Conservation (phyloP, 306 rosid species). For the Pueraria montana region DNA sequence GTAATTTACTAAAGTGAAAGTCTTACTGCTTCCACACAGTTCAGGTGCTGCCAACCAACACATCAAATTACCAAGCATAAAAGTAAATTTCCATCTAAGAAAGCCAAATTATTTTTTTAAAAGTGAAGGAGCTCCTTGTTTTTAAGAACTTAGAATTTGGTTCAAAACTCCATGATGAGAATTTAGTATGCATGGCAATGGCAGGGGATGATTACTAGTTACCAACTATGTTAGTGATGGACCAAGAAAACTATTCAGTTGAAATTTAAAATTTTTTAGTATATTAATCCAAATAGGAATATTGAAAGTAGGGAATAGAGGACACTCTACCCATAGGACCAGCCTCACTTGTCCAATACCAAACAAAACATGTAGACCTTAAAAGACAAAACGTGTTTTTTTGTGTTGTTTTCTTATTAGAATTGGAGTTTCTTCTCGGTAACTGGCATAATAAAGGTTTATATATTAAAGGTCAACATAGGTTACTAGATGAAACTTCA, state of each 20-base stretch:
- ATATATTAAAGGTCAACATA: not conserved
- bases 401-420: not conserved
- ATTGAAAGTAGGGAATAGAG: not conserved
- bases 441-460: not conserved
- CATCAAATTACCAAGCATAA: slow-evolving; percentile 5
- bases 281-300: not conserved
- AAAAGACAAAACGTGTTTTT: not conserved
- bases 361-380: not conserved
- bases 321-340: not conserved
- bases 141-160: not conserved
- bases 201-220: not conserved
- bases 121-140: not conserved
- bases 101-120: not conserved
- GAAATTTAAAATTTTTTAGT: not conserved
- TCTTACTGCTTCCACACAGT: slow-evolving; percentile 48
- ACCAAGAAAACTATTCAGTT: not conserved
- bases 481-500: not conserved
- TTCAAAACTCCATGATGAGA: slow-evolving; percentile 4
- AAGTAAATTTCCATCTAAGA: not conserved
- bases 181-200: not conserved
- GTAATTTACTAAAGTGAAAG: slow-evolving; percentile 63
- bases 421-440: not conserved
- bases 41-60: slow-evolving; percentile 47
- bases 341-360: not conserved
- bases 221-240: not conserved